phyloP scores from a whole-genome alignment of 768 basidiomycete species.

The Auricularia sp. region DNA sequence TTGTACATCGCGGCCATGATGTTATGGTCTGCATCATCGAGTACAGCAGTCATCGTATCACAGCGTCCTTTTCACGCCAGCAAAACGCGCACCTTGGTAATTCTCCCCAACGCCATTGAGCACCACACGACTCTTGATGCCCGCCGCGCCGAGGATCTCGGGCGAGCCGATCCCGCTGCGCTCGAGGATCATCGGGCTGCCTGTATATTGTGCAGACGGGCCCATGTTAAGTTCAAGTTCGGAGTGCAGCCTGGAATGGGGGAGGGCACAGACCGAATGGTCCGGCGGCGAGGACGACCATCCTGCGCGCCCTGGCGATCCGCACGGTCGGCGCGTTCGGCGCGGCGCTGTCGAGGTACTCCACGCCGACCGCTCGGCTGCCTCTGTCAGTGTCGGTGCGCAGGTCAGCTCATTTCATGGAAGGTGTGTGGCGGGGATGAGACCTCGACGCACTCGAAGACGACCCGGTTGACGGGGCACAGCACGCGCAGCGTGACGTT shows the following conservation, averaged over 20 bases:
- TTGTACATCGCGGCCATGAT: not conserved
- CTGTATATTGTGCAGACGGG: not conserved
- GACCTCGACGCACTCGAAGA: not conserved
- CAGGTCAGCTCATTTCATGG: no score
- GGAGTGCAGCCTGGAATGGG: not conserved
- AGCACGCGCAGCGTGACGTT: not conserved
- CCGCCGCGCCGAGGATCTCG: not conserved
- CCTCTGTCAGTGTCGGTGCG: not conserved
- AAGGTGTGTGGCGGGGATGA: no score
- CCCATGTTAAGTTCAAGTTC: not conserved
- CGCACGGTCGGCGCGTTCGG: not conserved
- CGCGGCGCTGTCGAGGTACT: not conserved
- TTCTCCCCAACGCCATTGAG: not conserved
- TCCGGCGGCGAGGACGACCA: not conserved
- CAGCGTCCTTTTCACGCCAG: not conserved
- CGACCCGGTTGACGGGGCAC: not conserved
- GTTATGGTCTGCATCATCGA: not conserved
- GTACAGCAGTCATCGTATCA: no score
- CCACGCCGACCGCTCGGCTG: not conserved
- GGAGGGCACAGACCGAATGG: not conserved
- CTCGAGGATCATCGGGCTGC: not conserved
- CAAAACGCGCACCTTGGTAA: not conserved
- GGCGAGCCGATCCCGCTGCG: not conserved
- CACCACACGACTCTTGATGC: not conserved
- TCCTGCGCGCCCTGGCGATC: not conserved